Evolutionary conservation across 2,329 filamentous ascomycete species (phyloP).

Genomic region (Lasiodiplodia citricola): DNA sequence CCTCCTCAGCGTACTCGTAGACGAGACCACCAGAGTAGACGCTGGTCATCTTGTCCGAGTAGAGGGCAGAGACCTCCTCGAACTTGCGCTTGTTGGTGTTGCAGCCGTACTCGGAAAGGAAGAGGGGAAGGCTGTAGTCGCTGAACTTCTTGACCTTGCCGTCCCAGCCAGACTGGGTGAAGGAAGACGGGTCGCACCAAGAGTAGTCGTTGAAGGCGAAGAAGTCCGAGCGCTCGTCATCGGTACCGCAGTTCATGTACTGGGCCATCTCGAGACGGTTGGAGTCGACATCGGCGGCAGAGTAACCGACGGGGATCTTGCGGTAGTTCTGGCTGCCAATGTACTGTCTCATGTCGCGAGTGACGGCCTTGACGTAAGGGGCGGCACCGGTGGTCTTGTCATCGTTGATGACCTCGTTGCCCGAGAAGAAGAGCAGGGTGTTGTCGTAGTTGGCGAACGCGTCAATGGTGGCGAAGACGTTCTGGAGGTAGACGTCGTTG

Average conservation of each 20-base stretch:
- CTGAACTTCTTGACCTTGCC: slow-evolving; percentile 44
- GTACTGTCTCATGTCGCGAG: slow-evolving; percentile 81
- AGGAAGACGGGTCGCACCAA: slow-evolving; percentile 66
- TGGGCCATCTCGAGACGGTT: slow-evolving; percentile 86
- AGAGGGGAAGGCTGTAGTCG: slow-evolving; percentile 59
- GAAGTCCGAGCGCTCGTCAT: slow-evolving; percentile 85
- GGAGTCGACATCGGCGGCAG: slow-evolving; percentile 80
- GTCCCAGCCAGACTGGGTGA: slow-evolving; percentile 77
- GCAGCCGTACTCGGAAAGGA: slow-evolving; percentile 96
- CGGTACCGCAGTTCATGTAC: slow-evolving; percentile 92
- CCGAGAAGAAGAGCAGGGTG: slow-evolving; percentile 83
- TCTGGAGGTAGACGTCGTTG: slow-evolving; percentile 84
- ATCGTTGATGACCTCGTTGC: slow-evolving; percentile 78
- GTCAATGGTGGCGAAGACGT: slow-evolving; percentile 81
- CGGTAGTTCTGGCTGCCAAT: slow-evolving; percentile 73
- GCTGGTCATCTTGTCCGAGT: slow-evolving; percentile 78
- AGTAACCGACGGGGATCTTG: slow-evolving; percentile 77
- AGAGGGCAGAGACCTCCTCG: slow-evolving; percentile 77
- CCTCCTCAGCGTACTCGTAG: slow-evolving; percentile 82
- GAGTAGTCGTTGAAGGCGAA: slow-evolving; percentile 92
- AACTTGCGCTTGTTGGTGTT: slow-evolving; percentile 82
- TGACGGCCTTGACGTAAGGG: slow-evolving; percentile 74
- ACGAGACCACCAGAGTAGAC: slow-evolving; percentile 97
- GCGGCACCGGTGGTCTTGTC: slow-evolving; percentile 66
- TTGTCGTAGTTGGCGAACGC: slow-evolving; percentile 83